Percentiles rank a stretch among this genome's conserved stretches.
phyloP scores from a whole-genome alignment of 495 filamentous ascomycete genomes.

The Podospora sp. region DNA sequence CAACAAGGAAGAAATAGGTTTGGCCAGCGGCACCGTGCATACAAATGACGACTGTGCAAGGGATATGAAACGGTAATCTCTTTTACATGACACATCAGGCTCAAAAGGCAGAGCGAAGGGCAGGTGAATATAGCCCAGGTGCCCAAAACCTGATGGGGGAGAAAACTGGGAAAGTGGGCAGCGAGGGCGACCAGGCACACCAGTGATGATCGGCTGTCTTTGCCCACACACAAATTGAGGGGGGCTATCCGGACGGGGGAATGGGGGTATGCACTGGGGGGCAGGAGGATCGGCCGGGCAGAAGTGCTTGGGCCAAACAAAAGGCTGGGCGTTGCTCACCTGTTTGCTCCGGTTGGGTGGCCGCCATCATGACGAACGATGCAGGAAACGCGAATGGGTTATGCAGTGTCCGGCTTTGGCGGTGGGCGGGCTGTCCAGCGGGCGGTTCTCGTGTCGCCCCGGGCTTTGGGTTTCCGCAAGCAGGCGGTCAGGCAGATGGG shows the following conservation, averaged over 20 bases:
- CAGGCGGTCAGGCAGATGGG: slow-evolving; percentile 20
- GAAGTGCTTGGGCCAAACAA: neutral
- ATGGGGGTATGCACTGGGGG: slow-evolving; percentile 16
- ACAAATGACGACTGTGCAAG: slow-evolving; percentile 48
- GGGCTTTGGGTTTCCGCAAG: slow-evolving; percentile 14
- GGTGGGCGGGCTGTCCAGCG: slow-evolving; percentile 7
- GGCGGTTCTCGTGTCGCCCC: slow-evolving; percentile 13
- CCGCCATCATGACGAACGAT: slow-evolving; percentile 34
- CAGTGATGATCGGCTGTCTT: slow-evolving; percentile 26
- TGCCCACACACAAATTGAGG: slow-evolving; percentile 25
- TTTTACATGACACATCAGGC: slow-evolving; percentile 53
- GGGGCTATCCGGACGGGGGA: slow-evolving; percentile 19
- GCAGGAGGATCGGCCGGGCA: slow-evolving; percentile 22
- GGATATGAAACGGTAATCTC: slow-evolving; percentile 55
- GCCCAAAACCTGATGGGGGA: slow-evolving; percentile 21
- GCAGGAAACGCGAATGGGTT: slow-evolving; percentile 12
- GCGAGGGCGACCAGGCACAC: slow-evolving; percentile 26
- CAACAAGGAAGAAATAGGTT: slow-evolving; percentile 31
- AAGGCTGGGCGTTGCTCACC: slow-evolving; percentile 33
- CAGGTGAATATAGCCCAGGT: slow-evolving; percentile 20
- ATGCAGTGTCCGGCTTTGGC: slow-evolving; percentile 19
- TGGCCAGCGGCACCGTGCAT: slow-evolving; percentile 42
- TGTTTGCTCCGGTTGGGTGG: slow-evolving; percentile 35
- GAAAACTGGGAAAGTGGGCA: slow-evolving; percentile 39
- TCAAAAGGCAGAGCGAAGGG: slow-evolving; percentile 38